These are phyloP conservation scores for Lichina pygmaea DNA, from an alignment of 495 filamentous ascomycete genomes.

Conservation along the genomic window DNA sequence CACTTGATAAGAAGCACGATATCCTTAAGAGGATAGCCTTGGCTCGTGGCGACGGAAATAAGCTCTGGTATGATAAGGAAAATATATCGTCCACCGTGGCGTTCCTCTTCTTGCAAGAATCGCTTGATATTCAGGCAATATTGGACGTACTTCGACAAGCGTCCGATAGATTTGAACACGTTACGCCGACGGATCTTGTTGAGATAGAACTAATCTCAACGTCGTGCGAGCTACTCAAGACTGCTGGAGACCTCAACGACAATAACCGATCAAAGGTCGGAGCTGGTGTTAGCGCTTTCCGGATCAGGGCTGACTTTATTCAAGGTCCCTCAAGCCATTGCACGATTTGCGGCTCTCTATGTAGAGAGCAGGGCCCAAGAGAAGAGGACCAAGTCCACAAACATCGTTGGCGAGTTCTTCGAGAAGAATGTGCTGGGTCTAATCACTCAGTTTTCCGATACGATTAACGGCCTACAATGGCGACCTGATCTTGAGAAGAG, in stretches of 20 bases:
- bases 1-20: constrained; percentile 48
- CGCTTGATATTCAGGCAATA: constrained; percentile 32
- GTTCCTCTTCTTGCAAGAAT: constrained; percentile 47
- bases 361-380: constrained; percentile 26
- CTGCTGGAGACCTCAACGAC: constrained; percentile 36
- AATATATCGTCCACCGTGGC: constrained; percentile 63
- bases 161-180: constrained; percentile 36
- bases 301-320: not conserved
- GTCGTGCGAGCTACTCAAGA: constrained; percentile 63
- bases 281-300: constrained; percentile 3
- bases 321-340: constrained; percentile 33
- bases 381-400: constrained; percentile 15
- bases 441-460: constrained; percentile 54
- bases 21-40: constrained; percentile 58
- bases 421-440: constrained; percentile 71
- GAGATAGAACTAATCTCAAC: constrained; percentile 47
- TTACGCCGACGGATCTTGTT: constrained; percentile 38
- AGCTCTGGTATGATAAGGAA: constrained; percentile 30
- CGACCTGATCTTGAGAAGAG: constrained; percentile 32
- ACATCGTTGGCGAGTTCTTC: constrained; percentile 48
- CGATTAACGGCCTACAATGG: constrained; percentile 42
- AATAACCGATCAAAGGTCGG: constrained; percentile 31
- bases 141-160: constrained; percentile 39
- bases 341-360: constrained; percentile 31
- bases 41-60: constrained; percentile 32